These are phyloP conservation scores for Meira nashicola DNA, from an alignment of 1,284 basidiomycete genomes.

Conservation along the genomic window DNA sequence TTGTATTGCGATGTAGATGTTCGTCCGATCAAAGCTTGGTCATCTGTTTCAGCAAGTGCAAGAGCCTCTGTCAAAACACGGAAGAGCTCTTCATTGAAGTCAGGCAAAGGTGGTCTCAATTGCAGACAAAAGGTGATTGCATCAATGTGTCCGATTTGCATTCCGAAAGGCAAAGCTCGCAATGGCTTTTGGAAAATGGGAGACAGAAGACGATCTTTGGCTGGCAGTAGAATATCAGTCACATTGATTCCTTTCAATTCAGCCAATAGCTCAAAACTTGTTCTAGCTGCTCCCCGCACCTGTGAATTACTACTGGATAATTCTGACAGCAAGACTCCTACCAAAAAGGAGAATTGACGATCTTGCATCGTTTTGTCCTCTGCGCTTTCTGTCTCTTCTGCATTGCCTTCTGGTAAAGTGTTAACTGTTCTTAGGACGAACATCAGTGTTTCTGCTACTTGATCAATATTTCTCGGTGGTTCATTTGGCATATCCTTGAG, in stretches of 20 bases:
- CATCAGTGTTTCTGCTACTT: constrained; percentile 73
- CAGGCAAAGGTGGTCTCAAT: constrained; percentile 78
- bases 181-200: constrained; percentile 94
- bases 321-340: constrained; percentile 83
- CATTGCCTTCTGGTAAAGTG: constrained; percentile 17
- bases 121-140: constrained; percentile 82
- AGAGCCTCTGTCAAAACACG: constrained; percentile 89
- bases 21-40: constrained; percentile 68
- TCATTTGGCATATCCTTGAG: constrained; percentile 94
- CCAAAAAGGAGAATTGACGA: constrained; percentile 58
- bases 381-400: constrained; percentile 13
- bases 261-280: constrained; percentile 74
- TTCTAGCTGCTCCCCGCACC: constrained; percentile 78
- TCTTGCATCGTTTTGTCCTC: constrained; percentile 18
- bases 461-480: constrained; percentile 73
- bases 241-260: constrained; percentile 69
- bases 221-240: constrained; percentile 74
- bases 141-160: constrained; percentile 98
- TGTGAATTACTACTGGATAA: constrained; percentile 80
- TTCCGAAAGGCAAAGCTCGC: constrained; percentile 88
- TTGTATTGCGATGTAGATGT: constrained; percentile 67
- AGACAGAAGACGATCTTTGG: constrained; percentile 79
- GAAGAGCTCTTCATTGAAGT: constrained; percentile 84
- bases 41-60: constrained; percentile 92
- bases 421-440: constrained; percentile 72